Evolutionary conservation across 2,329 filamentous ascomycete species (phyloP), one percentile per base, ranked within the genome.

Genomic region (Lachnellula cervina): DNA sequence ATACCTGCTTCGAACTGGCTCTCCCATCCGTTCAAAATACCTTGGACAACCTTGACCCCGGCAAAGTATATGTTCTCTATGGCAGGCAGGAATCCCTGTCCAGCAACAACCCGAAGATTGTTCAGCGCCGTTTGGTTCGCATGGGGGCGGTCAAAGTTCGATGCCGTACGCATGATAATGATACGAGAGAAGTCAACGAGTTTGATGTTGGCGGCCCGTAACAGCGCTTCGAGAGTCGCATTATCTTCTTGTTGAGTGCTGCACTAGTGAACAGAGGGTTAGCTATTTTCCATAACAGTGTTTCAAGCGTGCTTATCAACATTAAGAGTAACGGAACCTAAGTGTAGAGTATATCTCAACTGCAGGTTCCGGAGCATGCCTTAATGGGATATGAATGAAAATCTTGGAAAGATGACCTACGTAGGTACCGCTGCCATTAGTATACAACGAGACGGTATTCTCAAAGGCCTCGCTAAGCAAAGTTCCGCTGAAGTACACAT

Each of bases 181-280:
- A 86, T 77, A 2, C 87, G 78, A 3, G 74, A 69, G 69, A 87
- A 89, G 67, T 89, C 87, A 1, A 84, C 79, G 2, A 81, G 66
- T 1, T 79, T 77, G 56, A 76, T 74, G 19, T 79, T 69, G 0
- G 82, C 79, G 2, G 77, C 78, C 16, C 86, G 78, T n/a, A 88
- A 71, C 11, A 89, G 71, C 3, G 80, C 84, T 62, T 86, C 83
- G 0, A 89, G 76, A 0, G 79, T 80, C 0, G 85, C 86, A 61
- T 83, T 88, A 66, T 89, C 87, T 68, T 89, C 87, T 68, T 88
- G 85, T 0, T 85, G 84, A 1, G 80, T 86, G 69, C 84, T 81
- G 72, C 85, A 89, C 25, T 25, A 7, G 25, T 25, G 7, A 5
- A 5, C 4, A 25, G 25, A 25, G 25, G 25, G 4, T 25, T 25